Conservation (phyloP, 371 early-diverging fungal genomes). For the Syncephalis fuscata region DNA sequence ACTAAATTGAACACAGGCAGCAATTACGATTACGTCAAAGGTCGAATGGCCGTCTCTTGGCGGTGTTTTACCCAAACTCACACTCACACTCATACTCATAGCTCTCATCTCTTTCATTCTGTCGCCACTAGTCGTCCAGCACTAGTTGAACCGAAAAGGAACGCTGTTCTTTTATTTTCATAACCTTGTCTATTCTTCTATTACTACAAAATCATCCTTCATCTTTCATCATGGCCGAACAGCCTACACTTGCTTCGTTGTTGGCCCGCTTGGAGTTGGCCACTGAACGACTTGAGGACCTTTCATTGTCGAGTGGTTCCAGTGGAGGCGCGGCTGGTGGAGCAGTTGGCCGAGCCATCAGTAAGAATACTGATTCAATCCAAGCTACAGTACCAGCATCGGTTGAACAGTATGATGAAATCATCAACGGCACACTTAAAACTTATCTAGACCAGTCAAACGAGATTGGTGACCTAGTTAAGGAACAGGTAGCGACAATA, state of each 20-base stretch:
- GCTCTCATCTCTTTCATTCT: no score
- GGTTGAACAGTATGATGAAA: constrained; percentile 31
- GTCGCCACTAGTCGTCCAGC: no score
- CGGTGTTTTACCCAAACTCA: no score
- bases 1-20: no score
- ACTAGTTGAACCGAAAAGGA: no score
- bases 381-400: constrained; percentile 7
- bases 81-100: no score
- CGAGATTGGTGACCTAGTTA: constrained; percentile 45
- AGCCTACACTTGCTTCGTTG: constrained; percentile 44
- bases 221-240: constrained; percentile 28
- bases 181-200: no score
- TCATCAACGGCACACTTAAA: constrained; percentile 31
- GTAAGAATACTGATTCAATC: constrained; percentile 11
- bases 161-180: no score
- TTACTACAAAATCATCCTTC: no score
- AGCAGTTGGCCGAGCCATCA: constrained; percentile 11
- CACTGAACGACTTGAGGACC: constrained; percentile 65
- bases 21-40: no score
- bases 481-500: constrained; percentile 40
- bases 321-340: constrained; percentile 28
- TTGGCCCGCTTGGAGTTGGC: constrained; percentile 75
- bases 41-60: no score
- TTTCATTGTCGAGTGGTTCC: constrained; percentile 30
- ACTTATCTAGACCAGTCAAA: constrained; percentile 33